Percentiles rank a stretch among this genome's conserved stretches.
Evolutionary conservation across 2,329 filamentous ascomycete species (phyloP).

Genomic region (Trichophyton simii): DNA sequence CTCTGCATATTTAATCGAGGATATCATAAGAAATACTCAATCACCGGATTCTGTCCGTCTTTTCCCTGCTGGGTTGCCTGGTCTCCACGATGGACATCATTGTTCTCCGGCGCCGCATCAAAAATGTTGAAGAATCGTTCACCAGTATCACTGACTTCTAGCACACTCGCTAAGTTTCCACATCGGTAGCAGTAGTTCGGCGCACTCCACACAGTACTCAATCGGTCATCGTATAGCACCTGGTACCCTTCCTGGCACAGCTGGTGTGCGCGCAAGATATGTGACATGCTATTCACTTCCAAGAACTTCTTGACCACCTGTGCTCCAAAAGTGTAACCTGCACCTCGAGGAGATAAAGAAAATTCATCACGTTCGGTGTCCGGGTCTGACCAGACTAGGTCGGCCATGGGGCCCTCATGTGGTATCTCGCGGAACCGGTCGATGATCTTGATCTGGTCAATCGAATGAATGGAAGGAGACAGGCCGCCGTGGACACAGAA

Average conservation of each 20-base stretch:
- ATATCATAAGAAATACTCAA: conserved; percentile 57
- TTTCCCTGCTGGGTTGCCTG: conserved; percentile 57
- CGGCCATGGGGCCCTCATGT: conserved; percentile 98
- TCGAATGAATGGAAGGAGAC: conserved; percentile 85
- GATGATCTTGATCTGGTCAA: conserved; percentile 99
- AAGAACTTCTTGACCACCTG: conserved; percentile 98
- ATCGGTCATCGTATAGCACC: conserved; percentile 82
- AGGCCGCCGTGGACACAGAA: conserved; percentile 95
- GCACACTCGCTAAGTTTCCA: conserved; percentile 91
- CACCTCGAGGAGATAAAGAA: conserved; percentile 79
- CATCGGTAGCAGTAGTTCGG: conserved; percentile 94
- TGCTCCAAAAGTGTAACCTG: conserved; percentile 93
- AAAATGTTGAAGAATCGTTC: conserved; percentile 97
- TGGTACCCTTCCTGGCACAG: conserved; percentile 97
- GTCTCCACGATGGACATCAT: conserved; percentile 73
- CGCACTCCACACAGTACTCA: conserved; percentile 96
- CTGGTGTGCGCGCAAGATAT: conserved; percentile 95
- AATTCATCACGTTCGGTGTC: conserved; percentile 97
- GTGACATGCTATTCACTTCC: conserved; percentile 92
- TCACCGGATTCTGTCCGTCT: conserved; percentile 58
- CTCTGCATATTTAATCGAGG: conserved; percentile 9
- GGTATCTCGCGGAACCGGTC: conserved; percentile 97
- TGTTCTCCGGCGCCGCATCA: conserved; percentile 78
- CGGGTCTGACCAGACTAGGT: conserved; percentile 95
- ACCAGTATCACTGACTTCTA: conserved; percentile 87